Base-by-base conservation (phyloP, 169 alveolate genomes). In the Plasmodium inui region DNA sequence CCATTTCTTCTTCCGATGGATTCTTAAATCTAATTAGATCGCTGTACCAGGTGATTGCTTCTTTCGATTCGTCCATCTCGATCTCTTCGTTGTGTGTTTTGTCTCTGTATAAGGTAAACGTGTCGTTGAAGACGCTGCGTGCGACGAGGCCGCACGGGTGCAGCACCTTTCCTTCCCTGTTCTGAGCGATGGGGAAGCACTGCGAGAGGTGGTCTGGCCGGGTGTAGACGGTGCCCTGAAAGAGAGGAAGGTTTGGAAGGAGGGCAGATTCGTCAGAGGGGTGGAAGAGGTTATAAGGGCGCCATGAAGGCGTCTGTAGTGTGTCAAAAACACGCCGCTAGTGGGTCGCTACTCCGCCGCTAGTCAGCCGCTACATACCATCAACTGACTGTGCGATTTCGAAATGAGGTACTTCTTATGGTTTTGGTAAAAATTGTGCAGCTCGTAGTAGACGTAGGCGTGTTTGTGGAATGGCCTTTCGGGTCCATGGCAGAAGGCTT, bases 91-190 rank as follows among this genome's bases (percentile, higher is more conserved):
- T 17, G 34, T 81, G 28, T 53, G 78, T 84, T 5, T 46, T 44
- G 61, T 96, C 97, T 72, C 37, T 92, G 41, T 79, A 93, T 1
- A 96, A 5, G 10, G 86, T 73, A 55, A 79, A 96, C 14, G 97
- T 94, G 78, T 96, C 98, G 50, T 95, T 96, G 73, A 96, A 96
- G n/a, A 96, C 86, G 32, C 96, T 86, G 37, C 93, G 70, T 30
- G 98, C 95, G 71, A 95, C 93, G 26, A 96, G 83, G 1, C 98
- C 98, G 78, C 98, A 96, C 1, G 98, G 98, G 61, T 94, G 96
- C 14, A 82, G 73, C 30, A 96, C 88, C 71, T 82, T 95, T 22
- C 97, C 97, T 28, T 94, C 92, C 34, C 55, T 78, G 76, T 96
- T 96, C 39, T 34, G 78, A 22, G 95, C 57, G n/a, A 93, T 37